Conservation (phyloP, 495 filamentous ascomycete species). For the Aspergillus affinis region DNA sequence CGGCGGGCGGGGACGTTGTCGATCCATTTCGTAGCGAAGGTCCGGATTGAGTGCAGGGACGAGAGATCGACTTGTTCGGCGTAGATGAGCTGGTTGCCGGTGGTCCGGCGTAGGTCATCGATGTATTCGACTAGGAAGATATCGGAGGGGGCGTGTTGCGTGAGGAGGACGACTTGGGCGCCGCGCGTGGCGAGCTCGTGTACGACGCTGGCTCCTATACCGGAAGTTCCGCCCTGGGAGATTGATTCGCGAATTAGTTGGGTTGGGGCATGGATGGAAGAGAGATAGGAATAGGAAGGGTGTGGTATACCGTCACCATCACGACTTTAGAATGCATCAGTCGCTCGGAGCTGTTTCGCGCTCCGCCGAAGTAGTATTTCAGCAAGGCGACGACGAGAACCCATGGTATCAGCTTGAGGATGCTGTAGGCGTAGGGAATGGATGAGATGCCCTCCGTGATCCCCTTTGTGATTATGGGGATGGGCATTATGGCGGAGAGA, state of each 20-base stretch:
- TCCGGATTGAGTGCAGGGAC: conserved; percentile 80
- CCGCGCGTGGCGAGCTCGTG: conserved; percentile 76
- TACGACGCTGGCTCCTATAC: conserved; percentile 78
- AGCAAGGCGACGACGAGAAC: conserved; percentile 60
- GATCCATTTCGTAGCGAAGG: conserved; percentile 98
- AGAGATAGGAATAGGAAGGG: neutral
- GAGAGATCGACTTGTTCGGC: conserved; percentile 91
- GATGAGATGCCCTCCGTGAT: conserved; percentile 62
- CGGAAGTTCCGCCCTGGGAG: conserved; percentile 81
- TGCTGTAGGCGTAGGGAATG: conserved; percentile 62
- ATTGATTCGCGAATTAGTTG: conserved; percentile 15
- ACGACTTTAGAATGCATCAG: conserved; percentile 90
- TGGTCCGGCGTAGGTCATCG: conserved; percentile 75
- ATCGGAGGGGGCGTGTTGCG: conserved; percentile 75
- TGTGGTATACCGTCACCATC: conserved; percentile 72
- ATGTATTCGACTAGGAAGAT: conserved; percentile 90
- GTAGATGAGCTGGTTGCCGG: conserved; percentile 88
- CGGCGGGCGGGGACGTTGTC: conserved; percentile 89
- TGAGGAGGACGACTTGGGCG: conserved; percentile 88
- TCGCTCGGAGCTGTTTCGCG: conserved; percentile 72
- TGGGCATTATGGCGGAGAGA: conserved; percentile 62
- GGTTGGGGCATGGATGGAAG: neutral
- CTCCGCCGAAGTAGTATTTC: conserved; percentile 78
- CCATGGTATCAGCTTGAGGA: conserved; percentile 60
- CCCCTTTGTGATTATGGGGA: conserved; percentile 65